Conservation (phyloP, 129 eudicot species). For the Artemisia annua region DNA sequence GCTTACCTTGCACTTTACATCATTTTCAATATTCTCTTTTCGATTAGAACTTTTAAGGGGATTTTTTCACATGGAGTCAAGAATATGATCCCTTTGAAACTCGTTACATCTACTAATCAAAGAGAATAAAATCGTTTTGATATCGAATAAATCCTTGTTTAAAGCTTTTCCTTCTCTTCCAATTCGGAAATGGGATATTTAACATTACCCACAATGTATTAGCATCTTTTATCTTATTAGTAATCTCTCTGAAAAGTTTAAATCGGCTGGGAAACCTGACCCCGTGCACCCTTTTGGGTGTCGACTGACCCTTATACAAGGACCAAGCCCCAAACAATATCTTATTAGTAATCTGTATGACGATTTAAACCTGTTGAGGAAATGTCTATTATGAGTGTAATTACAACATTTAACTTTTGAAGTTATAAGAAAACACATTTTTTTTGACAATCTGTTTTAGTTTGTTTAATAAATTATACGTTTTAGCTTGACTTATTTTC, state of each 20-base stretch:
- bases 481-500: slow-evolving; percentile 4
- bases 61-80: slow-evolving; percentile 3
- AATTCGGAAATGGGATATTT: not conserved
- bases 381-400: no score
- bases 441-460: no score
- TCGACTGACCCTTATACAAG: not conserved
- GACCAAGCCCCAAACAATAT: no score
- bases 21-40: slow-evolving; percentile 15
- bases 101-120: not conserved
- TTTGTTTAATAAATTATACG: not conserved
- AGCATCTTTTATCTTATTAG: no score
- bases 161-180: not conserved
- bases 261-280: no score
- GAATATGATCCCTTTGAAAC: slow-evolving; percentile 25
- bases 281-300: not conserved
- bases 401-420: not conserved
- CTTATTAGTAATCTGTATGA: no score
- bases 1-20: not conserved
- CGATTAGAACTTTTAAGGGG: not conserved
- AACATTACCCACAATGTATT: not conserved
- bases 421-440: not conserved
- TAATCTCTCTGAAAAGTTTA: no score
- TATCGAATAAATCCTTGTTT: slow-evolving; percentile 5
- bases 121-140: slow-evolving; percentile 17
- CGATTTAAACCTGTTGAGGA: no score